Evolutionary conservation across 306 rosid genomes (phyloP), one percentile per base, ranked within the genome.

Genomic region (Abrus precatorius): DNA sequence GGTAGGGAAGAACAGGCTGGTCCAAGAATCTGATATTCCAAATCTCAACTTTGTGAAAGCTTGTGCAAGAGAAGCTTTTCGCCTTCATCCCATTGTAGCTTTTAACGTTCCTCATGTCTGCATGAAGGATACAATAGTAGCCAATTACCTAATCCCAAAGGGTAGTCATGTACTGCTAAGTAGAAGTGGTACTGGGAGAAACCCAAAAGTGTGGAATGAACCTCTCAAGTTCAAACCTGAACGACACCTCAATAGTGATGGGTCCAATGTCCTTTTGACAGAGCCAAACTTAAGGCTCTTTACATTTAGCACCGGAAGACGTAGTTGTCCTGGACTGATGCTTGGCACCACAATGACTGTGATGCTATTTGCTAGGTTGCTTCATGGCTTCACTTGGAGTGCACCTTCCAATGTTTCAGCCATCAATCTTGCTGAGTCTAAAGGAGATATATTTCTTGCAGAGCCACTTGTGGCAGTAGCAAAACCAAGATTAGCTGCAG

Each of bases 81-180:
- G 87, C 11, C 75, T 83, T 11, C 91, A 85, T 29, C 91, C 86
- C 9, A 32, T 85, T 11, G 76, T 43, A 0, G 41, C 80, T 0
- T 77, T 85, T 29, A 82, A 65, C 29, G 30, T 67, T 28, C 85
- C 90, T 44, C 87, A 85, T 47, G 63, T 76, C 10, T 29, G 84
- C 1, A 71, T 13, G 12, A 28, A 48, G 4, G 76, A 87, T 6
- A 44, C 59, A 3, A 4, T 49, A 1, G 84, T 85, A 20, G 32
- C 85, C 7, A 82, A 73, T 33, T 80, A 85, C 80, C 65, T 79
- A 54, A 82, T 87, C 70, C 84, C 86, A 5, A 82, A 87, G 11
- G 85, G 85, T 0, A 85, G 90, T 8, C 66, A 56, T 20, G 78
- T 84, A 3, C 2, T 82, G 0, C n/a, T 87, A 1, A 84, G 86